Evolutionary conservation across 2,329 filamentous ascomycete species (phyloP), one percentile per base, ranked within the genome.

Genomic region (Cryoendolithus antarcticus): DNA sequence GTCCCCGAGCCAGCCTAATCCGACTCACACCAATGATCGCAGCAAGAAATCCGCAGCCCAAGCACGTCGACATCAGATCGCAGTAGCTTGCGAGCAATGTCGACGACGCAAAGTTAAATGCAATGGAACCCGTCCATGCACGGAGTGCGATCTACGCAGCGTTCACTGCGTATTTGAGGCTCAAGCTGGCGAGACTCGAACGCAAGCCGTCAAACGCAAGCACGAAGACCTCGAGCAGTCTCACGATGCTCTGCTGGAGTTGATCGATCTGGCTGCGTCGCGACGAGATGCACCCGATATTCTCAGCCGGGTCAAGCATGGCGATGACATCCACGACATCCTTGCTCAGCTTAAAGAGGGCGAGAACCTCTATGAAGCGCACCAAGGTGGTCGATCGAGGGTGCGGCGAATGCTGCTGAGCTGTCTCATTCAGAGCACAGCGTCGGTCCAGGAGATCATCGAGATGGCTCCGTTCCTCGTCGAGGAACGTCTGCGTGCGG

Each of bases 161-260:
- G 31, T 39, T 3, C 21, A 19, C 5, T 50, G 48, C 19, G 43
- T 43, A 8, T 50, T 45, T 30, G 46, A 47, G 27, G 37, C 39
- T 24, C 41, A 45, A 9, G 42, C 41, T 7, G 44, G 44, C 13
- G 45, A 48, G 10, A 48, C 46, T 9, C 42, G 42, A 4, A 40
- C 39, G 4, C 39, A 43, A 13, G 43, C 44, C 4, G 35, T 41
- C 12, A 50, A 50, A 38, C 44, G 48, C 9, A 48, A 46, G 13
- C 43, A 40, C 11, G 46, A 44, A 19, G 40, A 44, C n/a, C 32
- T 48, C 11, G 36, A 36, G 10, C 30, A 44, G 21, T 44, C 43
- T 28, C 41, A 44, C 15, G 11, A 38, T 2, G 31, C 35, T 11
- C 34, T 46, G 19, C 28, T 24, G 11, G 34, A 39, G 32, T 37